Base-by-base conservation (phyloP, 192 early-diverging fungal genomes). In the Phlyctochytrium arcticum region DNA sequence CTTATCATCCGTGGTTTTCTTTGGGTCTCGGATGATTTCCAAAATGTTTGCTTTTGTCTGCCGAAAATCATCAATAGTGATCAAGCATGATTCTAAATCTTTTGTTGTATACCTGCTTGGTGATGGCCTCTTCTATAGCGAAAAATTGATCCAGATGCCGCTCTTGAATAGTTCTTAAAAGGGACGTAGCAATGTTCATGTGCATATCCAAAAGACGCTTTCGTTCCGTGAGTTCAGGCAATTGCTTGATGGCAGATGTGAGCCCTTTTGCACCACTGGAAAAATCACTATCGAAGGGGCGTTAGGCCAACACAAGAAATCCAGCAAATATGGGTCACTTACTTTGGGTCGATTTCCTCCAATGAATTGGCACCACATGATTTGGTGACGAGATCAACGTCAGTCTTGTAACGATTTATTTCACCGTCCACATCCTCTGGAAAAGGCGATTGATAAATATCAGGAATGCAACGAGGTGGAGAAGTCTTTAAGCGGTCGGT, bases 171-270 rank as follows among this genome's bases (percentile, higher is more conserved):
- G 78, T 76, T 24, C 90, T 86, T 15, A 99, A 79, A 63, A 99
- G 70, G 21, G 82, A 76, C 2, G 95, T 98, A 3, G 96, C 95
- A 53, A 98, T 91, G 69, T 93, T 94, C 92, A 96, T 99, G 69
- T 99, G 97, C 91, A 95, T 96, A 70, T 99, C 97, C 26, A 99
- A 76, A 12, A 89, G 87, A 9, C 88, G 80, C 74, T 99, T 97
- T 48, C 94, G 81, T 15, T 92, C 93, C 19, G 95, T 96, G 56
- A 99, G 81, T 69, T 96, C 92, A 0, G 97, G 97, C 5, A 99
- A 75, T n/a, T 87, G 82, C 3, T 86, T 93, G 47, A 99, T 93
- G 4, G 95, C 95, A 0, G 87, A 82, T 71, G 93, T 89, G 54
- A 99, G 82, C 63, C 89, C 80, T 74, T 93, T 90, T 5, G 94